Evolutionary conservation across 305 asterid species (phyloP).

Genomic region (Fraxinus latifolia): DNA sequence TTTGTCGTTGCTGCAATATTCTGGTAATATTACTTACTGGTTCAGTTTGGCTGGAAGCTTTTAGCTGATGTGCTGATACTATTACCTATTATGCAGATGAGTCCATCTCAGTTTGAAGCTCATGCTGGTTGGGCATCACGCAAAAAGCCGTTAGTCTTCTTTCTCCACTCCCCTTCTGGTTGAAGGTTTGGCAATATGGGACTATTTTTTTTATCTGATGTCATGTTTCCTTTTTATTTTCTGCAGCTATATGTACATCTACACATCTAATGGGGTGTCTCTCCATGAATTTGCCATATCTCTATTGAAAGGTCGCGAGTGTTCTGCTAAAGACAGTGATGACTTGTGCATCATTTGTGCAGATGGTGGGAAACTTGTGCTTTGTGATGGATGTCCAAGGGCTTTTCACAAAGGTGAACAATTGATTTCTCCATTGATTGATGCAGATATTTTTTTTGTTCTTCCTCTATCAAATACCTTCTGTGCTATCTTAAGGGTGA

Average conservation of each 20-base stretch:
- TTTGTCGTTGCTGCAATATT: conserved; percentile 50
- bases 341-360: conserved; percentile 57
- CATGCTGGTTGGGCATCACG: conserved; percentile 95
- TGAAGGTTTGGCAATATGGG: background rate
- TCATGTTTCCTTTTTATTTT: conserved; percentile 10
- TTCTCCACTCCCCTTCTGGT: background rate
- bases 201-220: conserved; percentile 10
- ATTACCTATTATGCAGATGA: conserved; percentile 66
- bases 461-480: background rate
- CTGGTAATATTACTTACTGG: conserved; percentile 32
- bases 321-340: conserved; percentile 42
- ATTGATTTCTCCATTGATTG: conserved; percentile 1
- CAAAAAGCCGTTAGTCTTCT: conserved; percentile 49
- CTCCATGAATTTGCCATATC: conserved; percentile 56
- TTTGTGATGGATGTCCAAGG: conserved; percentile 67
- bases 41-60: background rate
- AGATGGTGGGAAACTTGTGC: conserved; percentile 64
- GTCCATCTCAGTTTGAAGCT: conserved; percentile 96
- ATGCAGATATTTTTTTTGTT: background rate
- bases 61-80: conserved; percentile 21
- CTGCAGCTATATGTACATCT: conserved; percentile 52
- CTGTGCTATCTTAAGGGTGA: background rate
- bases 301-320: conserved; percentile 45
- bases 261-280: conserved; percentile 65
- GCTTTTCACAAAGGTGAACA: conserved; percentile 59